Conservation (phyloP, 2,329 filamentous ascomycete species). For the Didymella arachidicola region DNA sequence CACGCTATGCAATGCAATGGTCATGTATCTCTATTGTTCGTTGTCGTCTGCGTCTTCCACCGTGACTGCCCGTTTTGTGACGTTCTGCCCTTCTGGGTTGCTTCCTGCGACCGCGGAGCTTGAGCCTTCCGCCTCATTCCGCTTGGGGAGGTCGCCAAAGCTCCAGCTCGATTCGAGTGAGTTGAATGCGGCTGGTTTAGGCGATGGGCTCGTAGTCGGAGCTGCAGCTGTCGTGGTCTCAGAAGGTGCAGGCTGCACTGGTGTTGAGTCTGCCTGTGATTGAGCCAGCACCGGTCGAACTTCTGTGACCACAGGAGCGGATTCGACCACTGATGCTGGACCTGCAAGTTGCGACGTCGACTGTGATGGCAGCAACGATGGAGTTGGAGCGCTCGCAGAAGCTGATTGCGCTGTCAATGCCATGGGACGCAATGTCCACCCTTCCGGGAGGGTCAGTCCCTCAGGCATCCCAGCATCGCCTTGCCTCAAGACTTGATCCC, state of each 20-base stretch:
- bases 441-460: constrained; percentile 48
- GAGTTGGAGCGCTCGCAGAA: constrained; percentile 17
- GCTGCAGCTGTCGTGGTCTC: constrained; percentile 13
- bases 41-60: constrained; percentile 46
- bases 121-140: constrained; percentile 38
- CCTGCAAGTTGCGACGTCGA: constrained; percentile 1
- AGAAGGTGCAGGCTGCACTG: constrained; percentile 7
- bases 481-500: constrained; percentile 43
- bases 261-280: background rate
- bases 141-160: constrained; percentile 41
- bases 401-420: constrained; percentile 32
- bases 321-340: background rate
- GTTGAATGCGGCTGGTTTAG: constrained; percentile 39
- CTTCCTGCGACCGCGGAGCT: constrained; percentile 41
- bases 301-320: background rate
- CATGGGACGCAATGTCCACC: constrained; percentile 49
- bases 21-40: constrained; percentile 28
- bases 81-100: constrained; percentile 32
- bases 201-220: constrained; percentile 25
- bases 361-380: constrained; percentile 19
- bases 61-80: constrained; percentile 39
- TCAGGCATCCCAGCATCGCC: constrained; percentile 47
- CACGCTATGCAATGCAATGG: constrained; percentile 48
- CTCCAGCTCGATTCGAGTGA: constrained; percentile 49
- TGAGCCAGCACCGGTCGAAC: constrained; percentile 5